phyloP scores from a whole-genome alignment of 78 protist species.

The Diacronema lutheri region DNA sequence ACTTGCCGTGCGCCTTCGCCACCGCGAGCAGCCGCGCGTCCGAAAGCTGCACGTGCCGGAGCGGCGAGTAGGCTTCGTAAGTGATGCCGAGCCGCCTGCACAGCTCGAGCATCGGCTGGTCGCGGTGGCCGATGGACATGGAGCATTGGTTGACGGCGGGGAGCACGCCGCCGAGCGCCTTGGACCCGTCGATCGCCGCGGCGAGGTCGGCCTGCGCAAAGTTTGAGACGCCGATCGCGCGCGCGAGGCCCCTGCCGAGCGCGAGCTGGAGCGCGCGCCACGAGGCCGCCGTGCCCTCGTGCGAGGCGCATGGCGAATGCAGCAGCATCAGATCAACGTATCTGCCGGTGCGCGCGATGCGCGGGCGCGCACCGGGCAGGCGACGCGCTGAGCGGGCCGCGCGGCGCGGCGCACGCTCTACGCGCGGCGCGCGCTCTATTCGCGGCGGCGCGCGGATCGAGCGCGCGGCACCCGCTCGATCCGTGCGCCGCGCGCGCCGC shows the following conservation, averaged over 20 bases:
- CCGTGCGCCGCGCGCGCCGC: no score
- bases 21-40: not conserved
- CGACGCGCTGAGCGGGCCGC: no score
- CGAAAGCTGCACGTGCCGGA: not conserved
- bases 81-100: not conserved
- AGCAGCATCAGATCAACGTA: not conserved
- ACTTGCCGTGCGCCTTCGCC: not conserved
- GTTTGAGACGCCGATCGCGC: not conserved
- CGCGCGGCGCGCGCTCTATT: no score
- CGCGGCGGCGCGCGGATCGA: no score
- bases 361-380: no score
- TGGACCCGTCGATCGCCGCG: not conserved
- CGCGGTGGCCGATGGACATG: not conserved
- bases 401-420: no score
- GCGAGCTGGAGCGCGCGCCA: slow-evolving; percentile 4
- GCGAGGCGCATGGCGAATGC: not conserved
- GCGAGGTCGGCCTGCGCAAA: not conserved
- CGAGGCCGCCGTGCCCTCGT: not conserved
- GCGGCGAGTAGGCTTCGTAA: not conserved
- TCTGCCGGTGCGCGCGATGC: no score
- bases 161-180: not conserved
- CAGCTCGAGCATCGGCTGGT: not conserved
- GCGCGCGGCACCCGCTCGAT: no score
- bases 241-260: not conserved
- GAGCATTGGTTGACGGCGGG: not conserved